A percentile compares a stretch with the other conserved stretches of the same genome.
These are phyloP conservation scores for Lactuca saligna DNA, from an alignment of 129 eudicot genomes.

Conservation along the genomic window DNA sequence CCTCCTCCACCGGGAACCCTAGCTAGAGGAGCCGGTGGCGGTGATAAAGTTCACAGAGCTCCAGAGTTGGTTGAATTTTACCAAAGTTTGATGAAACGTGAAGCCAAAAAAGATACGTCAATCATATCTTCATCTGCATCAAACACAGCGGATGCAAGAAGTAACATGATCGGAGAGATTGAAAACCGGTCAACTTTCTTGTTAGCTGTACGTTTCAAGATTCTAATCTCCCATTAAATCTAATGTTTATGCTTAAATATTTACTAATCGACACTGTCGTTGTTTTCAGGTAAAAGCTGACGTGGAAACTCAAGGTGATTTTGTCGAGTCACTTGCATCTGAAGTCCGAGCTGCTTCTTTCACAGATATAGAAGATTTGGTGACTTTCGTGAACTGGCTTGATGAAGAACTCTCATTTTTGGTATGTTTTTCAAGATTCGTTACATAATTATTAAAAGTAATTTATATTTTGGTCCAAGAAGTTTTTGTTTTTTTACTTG, in stretches of 20 bases:
- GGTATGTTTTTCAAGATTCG: conserved; percentile 38
- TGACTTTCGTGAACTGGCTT: conserved; percentile 95
- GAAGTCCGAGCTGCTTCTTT: conserved; percentile 97
- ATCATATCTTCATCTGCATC: conserved; percentile 53
- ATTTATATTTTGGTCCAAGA: too few relatives aligned
- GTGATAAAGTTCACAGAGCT: conserved; percentile 94
- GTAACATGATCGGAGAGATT: conserved; percentile 98
- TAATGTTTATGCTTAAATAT: neutral
- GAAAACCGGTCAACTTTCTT: conserved; percentile 96
- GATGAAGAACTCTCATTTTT: conserved; percentile 98
- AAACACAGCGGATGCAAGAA: conserved; percentile 73
- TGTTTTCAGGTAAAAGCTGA: conserved; percentile 93
- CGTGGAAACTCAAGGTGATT: conserved; percentile 99
- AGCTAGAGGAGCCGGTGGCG: conserved; percentile 56
- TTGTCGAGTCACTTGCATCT: conserved; percentile 87
- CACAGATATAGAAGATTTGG: conserved; percentile 66
- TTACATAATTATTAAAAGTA: neutral
- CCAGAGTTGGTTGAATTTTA: conserved; percentile 97
- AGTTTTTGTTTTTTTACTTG: too few relatives aligned
- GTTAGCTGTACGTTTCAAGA: conserved; percentile 63
- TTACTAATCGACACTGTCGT: neutral
- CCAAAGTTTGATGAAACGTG: conserved; percentile 95
- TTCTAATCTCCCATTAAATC: neutral
- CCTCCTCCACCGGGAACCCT: conserved; percentile 94
- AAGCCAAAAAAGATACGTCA: conserved; percentile 84